phyloP scores from a whole-genome alignment of 805 yeast genomes.

The Candida glaebosa region DNA sequence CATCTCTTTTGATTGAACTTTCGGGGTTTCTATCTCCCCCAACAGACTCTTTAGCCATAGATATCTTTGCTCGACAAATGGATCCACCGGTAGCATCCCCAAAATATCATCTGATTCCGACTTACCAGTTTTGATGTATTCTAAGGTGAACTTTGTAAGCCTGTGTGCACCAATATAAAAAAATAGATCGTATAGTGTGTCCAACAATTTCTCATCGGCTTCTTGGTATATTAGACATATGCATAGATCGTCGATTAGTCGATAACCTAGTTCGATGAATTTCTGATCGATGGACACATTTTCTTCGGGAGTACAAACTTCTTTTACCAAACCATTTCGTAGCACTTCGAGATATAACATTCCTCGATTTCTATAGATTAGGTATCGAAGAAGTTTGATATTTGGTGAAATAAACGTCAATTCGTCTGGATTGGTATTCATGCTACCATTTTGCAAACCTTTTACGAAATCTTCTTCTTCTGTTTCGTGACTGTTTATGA shows the following conservation, averaged over 20 bases:
- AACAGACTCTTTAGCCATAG: constrained; percentile 2
- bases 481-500: constrained; percentile 45
- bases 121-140: constrained; percentile 49
- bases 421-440: constrained; percentile 34
- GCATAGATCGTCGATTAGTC: constrained; percentile 59
- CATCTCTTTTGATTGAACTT: neutral
- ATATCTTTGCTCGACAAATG: constrained; percentile 3
- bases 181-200: constrained; percentile 50
- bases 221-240: constrained; percentile 65
- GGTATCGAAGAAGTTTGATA: constrained; percentile 67
- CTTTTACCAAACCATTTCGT: constrained; percentile 12
- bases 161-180: constrained; percentile 44
- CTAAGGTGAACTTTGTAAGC: constrained; percentile 55
- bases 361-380: constrained; percentile 81
- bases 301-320: constrained; percentile 5
- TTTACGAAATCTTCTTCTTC: constrained; percentile 36
- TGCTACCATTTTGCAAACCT: constrained; percentile 38
- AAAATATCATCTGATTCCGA: constrained; percentile 40
- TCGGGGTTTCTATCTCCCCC: neutral
- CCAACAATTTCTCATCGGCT: constrained; percentile 56
- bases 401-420: constrained; percentile 57
- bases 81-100: constrained; percentile 25
- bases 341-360: constrained; percentile 53
- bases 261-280: constrained; percentile 34
- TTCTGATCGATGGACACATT: constrained; percentile 14